Evolutionary conservation across 306 rosid genomes (phyloP).

Genomic region (Castanea mollissima): DNA sequence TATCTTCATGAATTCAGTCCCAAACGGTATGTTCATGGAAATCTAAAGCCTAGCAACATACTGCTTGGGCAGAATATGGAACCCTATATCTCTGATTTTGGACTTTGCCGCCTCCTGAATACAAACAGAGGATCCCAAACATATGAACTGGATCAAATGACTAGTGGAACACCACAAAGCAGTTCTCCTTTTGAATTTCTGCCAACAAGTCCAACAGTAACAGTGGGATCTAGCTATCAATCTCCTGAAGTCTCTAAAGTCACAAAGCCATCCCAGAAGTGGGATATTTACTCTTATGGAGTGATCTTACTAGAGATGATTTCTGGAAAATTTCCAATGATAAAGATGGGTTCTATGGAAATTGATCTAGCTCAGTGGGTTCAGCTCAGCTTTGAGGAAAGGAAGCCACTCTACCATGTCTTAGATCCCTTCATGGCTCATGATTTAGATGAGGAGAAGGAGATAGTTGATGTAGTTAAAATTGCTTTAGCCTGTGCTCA

Average conservation of each 20-base stretch:
- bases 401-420: conserved; percentile 43
- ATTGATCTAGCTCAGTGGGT: conserved; percentile 57
- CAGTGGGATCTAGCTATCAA: conserved; percentile 40
- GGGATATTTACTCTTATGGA: conserved; percentile 57
- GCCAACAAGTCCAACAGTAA: conserved; percentile 19
- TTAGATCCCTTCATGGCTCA: conserved; percentile 40
- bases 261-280: conserved; percentile 57
- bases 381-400: conserved; percentile 51
- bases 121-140: conserved; percentile 48
- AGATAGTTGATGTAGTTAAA: conserved; percentile 42
- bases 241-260: conserved; percentile 51
- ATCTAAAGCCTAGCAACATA: conserved; percentile 48
- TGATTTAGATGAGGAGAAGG: conserved; percentile 41
- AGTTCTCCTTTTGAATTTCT: conserved; percentile 29
- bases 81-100: conserved; percentile 51
- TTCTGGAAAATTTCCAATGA: conserved; percentile 44
- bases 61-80: conserved; percentile 55
- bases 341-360: conserved; percentile 41
- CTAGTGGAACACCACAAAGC: conserved; percentile 20
- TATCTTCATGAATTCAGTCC: conserved; percentile 58
- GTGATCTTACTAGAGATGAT: conserved; percentile 51
- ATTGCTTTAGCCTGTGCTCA: conserved; percentile 56
- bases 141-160: background rate
- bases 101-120: conserved; percentile 49
- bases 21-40: conserved; percentile 56